Evolutionary conservation across 1,284 basidiomycete species (phyloP), one percentile per base, ranked within the genome.

Genomic region (Boletus mariae): DNA sequence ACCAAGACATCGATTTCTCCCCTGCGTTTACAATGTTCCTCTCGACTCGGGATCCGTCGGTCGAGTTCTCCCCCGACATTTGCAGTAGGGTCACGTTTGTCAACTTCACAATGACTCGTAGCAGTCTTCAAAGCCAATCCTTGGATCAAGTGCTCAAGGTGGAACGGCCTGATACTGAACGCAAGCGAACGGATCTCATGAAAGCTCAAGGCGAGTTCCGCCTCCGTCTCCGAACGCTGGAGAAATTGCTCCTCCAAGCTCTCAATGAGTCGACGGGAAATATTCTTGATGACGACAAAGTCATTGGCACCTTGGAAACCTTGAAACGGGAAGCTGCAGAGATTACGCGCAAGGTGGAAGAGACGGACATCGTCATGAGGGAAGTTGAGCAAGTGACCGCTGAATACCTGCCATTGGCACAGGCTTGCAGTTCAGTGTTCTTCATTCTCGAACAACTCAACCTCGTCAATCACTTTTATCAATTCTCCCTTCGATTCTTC

Each of bases 1-100:
- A 82, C 68, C 96, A 99, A 74, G 98, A 99, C 61, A 98, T 99
- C 69, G 97, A 99, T 72, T 99, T 98, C 71, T 98, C 96, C 0
- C 97, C 98, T 3, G 88, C 95, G 11, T 99, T 99, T 79, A 96
- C 92, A 10, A 96, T 99, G 92, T 99, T 99, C 83, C 80, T 99
- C 47, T 93, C 97, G 3, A 99, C 97, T 8, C 81, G 96, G 25
- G 95, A 99, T 71, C 95, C 98, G 1, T 96, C 94, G 0, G 90
- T 98, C 58, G 94, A 98, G 65, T 98, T 99, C 73, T 92, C 96
- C 20, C 94, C 97, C 1, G 96, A 99, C 69, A 94, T 99, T 58
- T 99, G 96, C 79, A 97, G 94, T 75, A 86, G 97, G 55, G 97
- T 99, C 35, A 97, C 96, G 0, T 98, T 99, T 67, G 96, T 99